Percentiles rank a stretch among this genome's conserved stretches.
Evolutionary conservation across 1,284 basidiomycete species (phyloP).

Genomic region (Boletellus deceptivus): DNA sequence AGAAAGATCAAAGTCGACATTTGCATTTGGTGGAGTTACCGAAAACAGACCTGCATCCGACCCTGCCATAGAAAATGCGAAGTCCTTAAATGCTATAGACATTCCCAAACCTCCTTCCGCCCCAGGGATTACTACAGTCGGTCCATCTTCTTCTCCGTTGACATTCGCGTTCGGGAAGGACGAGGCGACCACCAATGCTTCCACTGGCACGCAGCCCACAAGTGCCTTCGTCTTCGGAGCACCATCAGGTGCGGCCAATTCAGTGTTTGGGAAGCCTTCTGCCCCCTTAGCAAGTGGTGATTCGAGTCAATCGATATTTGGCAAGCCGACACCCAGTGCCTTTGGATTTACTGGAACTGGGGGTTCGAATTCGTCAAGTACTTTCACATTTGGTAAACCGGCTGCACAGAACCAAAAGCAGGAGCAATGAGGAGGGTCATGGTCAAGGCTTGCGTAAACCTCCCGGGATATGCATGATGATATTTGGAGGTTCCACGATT

Average conservation of each 20-base stretch:
- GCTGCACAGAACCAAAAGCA: constrained; percentile 34
- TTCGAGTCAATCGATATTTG: constrained; percentile 18
- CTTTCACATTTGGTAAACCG: constrained; percentile 28
- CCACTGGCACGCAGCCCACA: constrained; percentile 8
- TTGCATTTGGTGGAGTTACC: constrained; percentile 1
- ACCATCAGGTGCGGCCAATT: constrained; percentile 7
- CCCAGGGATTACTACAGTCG: constrained; percentile 9
- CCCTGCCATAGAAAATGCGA: constrained; percentile 1
- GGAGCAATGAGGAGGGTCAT: constrained; percentile 20
- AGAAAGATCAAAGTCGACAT: constrained; percentile 9
- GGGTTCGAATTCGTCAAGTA: constrained; percentile 10
- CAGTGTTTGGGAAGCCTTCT: constrained; percentile 16
- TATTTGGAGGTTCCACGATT: not conserved
- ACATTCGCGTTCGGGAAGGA: constrained; percentile 27
- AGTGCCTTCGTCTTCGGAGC: constrained; percentile 21
- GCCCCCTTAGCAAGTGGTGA: constrained; percentile 2
- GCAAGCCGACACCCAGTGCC: constrained; percentile 26
- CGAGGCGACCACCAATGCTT: constrained; percentile 7
- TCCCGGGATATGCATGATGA: not conserved
- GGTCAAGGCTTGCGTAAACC: not conserved
- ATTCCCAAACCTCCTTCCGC: not conserved
- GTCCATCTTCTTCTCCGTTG: constrained; percentile 6
- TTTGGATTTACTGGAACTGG: constrained; percentile 35
- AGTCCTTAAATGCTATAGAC: not conserved
- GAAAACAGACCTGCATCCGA: constrained; percentile 4